Base-by-base conservation (phyloP, 768 basidiomycete species). In the Termitomyces sp. region DNA sequence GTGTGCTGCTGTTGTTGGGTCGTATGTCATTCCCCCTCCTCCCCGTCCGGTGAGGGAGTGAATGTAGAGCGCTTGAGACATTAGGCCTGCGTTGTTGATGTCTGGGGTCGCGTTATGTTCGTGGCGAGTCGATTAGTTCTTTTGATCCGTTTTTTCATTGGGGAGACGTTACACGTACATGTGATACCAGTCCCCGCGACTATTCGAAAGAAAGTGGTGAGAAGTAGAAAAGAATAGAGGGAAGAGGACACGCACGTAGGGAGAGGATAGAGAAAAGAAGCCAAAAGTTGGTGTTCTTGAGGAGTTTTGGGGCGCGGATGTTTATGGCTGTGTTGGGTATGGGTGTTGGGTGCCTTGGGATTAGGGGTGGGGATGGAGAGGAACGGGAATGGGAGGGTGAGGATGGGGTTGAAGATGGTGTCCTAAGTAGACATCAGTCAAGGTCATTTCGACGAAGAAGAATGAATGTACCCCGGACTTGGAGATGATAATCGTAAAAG, bases 71-170 rank as follows among this genome's bases (percentile, higher is more conserved):
- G 88, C 86, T 63, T 87, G 81, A 0, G 89, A 75, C 47, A 89
- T 85, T 3, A 83, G 79, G 35, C 90, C 88, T 12, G 84, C 87
- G 62, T 91, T 91, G 70, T 91, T 91, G 72, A 91, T 91, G 64
- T 84, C 86, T 86, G 42, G n/a, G n/a, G n/a, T n/a, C n/a, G n/a
- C n/a, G 19, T 19, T 23, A 2, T 11, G 32, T 32, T 32, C 32
- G 32, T 32, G 9, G 3, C 6, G 5, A 1, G 35, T 35, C 10
- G 35, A 16, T 16, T 14, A 35, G 14, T 35, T 35, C n/a, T n/a
- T n/a, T n/a, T 14, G 9, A 35, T 35, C 35, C 6, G 14, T 16
- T 35, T 14, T 12, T 35, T 14, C 5, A 10, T 56, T 46, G 16
- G 25, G 56, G 50, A 12, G 10, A 60, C 83, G n/a, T n/a, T n/a